Evolutionary conservation across 2,329 filamentous ascomycete genomes (phyloP).

Genomic region (Septoria linicola): DNA sequence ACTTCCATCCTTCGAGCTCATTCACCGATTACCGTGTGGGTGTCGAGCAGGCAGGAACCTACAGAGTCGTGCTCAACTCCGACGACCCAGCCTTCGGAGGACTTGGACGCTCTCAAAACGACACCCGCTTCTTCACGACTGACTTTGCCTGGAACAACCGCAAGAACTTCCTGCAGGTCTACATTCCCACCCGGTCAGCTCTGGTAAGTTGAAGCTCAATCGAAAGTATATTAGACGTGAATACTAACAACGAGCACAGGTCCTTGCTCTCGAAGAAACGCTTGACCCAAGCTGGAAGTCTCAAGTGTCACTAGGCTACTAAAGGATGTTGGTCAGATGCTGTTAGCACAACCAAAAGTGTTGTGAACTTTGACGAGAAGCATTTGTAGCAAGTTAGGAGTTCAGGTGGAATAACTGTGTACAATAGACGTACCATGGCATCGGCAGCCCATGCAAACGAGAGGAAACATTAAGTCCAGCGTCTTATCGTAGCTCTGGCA

Average conservation of each 20-base stretch:
- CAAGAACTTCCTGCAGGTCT: slow-evolving; percentile 88
- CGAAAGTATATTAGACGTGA: not conserved
- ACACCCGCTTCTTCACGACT: slow-evolving; percentile 89
- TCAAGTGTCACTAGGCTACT: slow-evolving; percentile 32
- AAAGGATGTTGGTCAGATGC: slow-evolving; percentile 6
- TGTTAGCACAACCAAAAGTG: not conserved
- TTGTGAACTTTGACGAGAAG: not conserved
- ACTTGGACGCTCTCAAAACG: slow-evolving; percentile 70
- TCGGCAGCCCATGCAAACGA: slow-evolving; percentile 2
- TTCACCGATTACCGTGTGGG: slow-evolving; percentile 92
- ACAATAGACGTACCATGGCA: slow-evolving; percentile 9
- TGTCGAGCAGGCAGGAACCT: slow-evolving; percentile 79
- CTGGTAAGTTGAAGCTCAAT: slow-evolving; percentile 73
- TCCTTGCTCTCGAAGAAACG: slow-evolving; percentile 37
- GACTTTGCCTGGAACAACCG: slow-evolving; percentile 85
- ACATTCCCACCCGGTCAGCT: slow-evolving; percentile 79
- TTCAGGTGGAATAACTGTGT: slow-evolving; percentile 12
- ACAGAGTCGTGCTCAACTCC: slow-evolving; percentile 79
- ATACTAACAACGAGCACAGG: slow-evolving; percentile 20
- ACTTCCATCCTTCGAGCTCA: slow-evolving; percentile 83
- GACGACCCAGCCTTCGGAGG: slow-evolving; percentile 79
- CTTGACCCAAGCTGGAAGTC: slow-evolving; percentile 35
- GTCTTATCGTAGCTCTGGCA: too few species aligned
- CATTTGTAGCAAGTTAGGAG: slow-evolving; percentile 10
- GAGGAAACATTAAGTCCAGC: not conserved